A percentile compares a stretch with the other conserved stretches of the same genome.
Conservation (phyloP, 352 stramenopile genomes). For the Pythium scleroteichum region DNA sequence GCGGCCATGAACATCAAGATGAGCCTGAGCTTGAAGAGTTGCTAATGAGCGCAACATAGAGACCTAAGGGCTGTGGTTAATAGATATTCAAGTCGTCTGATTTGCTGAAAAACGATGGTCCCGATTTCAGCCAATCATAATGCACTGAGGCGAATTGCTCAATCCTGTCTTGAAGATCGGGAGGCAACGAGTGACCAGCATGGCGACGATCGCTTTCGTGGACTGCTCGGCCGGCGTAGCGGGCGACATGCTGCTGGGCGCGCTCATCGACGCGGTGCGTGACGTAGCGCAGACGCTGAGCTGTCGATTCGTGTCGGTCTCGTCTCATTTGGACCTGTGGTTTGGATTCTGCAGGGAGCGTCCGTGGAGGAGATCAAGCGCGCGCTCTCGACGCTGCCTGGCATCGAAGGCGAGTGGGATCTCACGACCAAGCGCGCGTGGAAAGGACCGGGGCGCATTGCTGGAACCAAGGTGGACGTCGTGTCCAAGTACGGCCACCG, state of each 20-base stretch:
- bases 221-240: slow-evolving; percentile 90
- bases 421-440: slow-evolving; percentile 69
- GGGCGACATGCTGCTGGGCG: slow-evolving; percentile 91
- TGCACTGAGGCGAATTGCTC: background rate
- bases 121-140: slow-evolving; percentile 19
- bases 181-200: background rate
- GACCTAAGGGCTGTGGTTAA: slow-evolving; percentile 7
- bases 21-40: slow-evolving; percentile 88
- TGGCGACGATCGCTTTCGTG: slow-evolving; percentile 70
- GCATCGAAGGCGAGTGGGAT: slow-evolving; percentile 86
- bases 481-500: slow-evolving; percentile 86
- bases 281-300: background rate
- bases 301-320: background rate
- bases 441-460: slow-evolving; percentile 89
- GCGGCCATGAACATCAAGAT: slow-evolving; percentile 99
- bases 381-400: slow-evolving; percentile 56
- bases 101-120: slow-evolving; percentile 8
- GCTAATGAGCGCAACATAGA: slow-evolving; percentile 1
- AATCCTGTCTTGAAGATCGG: background rate
- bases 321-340: slow-evolving; percentile 3
- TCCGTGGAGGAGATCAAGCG: slow-evolving; percentile 54
- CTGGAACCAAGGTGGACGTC: slow-evolving; percentile 88
- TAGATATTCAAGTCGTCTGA: slow-evolving; percentile 16
- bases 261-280: slow-evolving; percentile 85
- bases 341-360: slow-evolving; percentile 46